Evolutionary conservation across 768 basidiomycete species (phyloP), one percentile per base, ranked within the genome.

Genomic region (Sistotremastrum niveocremeum): DNA sequence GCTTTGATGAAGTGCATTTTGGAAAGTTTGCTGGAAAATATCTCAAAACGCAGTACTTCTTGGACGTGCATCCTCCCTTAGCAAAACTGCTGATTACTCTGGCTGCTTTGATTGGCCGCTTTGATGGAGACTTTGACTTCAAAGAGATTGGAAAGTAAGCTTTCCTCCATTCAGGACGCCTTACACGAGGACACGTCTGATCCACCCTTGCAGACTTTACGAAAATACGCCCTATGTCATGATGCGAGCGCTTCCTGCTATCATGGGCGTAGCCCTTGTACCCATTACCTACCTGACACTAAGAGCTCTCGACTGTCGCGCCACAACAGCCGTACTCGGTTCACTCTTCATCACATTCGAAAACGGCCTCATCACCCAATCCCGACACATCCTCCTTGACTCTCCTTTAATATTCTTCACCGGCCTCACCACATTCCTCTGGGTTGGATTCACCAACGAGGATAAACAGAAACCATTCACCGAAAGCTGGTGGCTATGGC

Each of bases 371-470:
- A 70, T 94, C 61, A 95, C 94, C 8, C 95, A 99, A 61, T 95
- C 91, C 3, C 81, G 95, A 8, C 81, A 90, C 57, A 97, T 99
- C 62, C 84, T 99, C 41, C 83, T 99, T 60, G 95, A 99, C 63
- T 91, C 91, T 10, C 93, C 91, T n/a, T 75, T 99, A 52, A 75
- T 99, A 55, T 98, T 99, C 72, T 99, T 98, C 70, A 97, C 93
- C 28, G 88, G 88, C 0, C 77, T 95, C 32, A 83, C 89, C 2
- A 67, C 73, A 42, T 89, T 93, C 62, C 63, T 86, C 46, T 99
- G 91, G 81, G 73, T 78, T 51, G 78, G 84, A 1, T 99, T 99
- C 67, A 81, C 74, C 60, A 91, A 90, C 64, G 89, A 94, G 62
- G 84, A 95, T 67, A 81, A 77, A 59, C 71, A 81, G 45, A 70